phyloP scores from a whole-genome alignment of 495 filamentous ascomycete genomes.

The Apodospora peruviana region DNA sequence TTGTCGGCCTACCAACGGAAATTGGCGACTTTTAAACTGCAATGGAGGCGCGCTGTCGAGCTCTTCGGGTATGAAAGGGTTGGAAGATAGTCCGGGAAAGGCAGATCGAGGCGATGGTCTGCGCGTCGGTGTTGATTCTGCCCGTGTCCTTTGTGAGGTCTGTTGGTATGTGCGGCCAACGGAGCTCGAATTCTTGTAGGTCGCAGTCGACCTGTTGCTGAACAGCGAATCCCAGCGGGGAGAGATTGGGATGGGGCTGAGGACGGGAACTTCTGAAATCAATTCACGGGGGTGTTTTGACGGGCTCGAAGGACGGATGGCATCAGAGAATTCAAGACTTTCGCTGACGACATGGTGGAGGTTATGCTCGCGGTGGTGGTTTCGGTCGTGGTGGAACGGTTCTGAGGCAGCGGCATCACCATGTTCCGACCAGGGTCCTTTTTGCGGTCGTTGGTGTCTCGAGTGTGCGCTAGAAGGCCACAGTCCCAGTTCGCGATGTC shows the following conservation, averaged over 20 bases:
- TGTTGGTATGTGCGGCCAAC: constrained; percentile 8
- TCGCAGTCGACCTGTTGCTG: constrained; percentile 11
- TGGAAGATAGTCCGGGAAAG: constrained; percentile 29
- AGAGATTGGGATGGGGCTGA: constrained; percentile 27
- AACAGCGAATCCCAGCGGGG: constrained; percentile 41
- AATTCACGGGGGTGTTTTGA: constrained; percentile 14
- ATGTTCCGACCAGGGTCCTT: constrained; percentile 27
- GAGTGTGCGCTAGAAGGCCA: constrained; percentile 9
- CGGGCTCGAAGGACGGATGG: constrained; percentile 9
- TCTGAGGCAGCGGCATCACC: constrained; percentile 13
- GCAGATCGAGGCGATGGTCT: constrained; percentile 17
- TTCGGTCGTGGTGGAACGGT: constrained; percentile 18
- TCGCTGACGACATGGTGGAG: constrained; percentile 17
- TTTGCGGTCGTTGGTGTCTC: constrained; percentile 17
- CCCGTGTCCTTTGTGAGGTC: constrained; percentile 12
- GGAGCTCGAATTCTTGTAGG: constrained; percentile 7
- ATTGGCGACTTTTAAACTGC: constrained; percentile 13
- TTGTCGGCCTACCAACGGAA: constrained; percentile 18
- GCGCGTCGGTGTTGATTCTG: constrained; percentile 20
- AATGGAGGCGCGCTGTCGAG: constrained; percentile 6
- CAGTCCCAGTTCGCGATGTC: constrained; percentile 14
- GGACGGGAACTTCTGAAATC: constrained; percentile 9
- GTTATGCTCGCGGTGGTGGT: constrained; percentile 12
- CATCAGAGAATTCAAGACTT: constrained; percentile 11
- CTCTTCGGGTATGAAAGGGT: constrained; percentile 26